Evolutionary conservation across 371 early-diverging fungal species (phyloP), one percentile per base, ranked within the genome.

Genomic region (Mortierella sp.): DNA sequence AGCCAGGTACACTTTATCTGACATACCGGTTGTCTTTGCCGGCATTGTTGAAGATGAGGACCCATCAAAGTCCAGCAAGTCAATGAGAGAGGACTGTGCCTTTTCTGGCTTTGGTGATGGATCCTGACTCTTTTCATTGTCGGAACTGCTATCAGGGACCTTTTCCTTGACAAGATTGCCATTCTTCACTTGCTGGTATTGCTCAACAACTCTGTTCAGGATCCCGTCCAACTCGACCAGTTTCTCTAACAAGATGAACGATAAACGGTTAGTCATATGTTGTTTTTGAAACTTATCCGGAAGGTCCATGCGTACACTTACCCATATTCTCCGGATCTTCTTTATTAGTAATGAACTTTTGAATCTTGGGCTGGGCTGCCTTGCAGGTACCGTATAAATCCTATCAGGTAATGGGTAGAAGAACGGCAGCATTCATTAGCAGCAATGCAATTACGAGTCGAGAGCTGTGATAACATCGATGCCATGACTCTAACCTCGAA

Each of bases 211-310:
- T 14, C 86, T 90, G 66, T 89, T 90, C 50, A 97, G 87, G 54
- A 91, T 74, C 70, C 93, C 92, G 58, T 93, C 92, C 55, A 96
- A 63, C 19, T 84, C 81, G 50, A 95, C 79, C 40, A 95, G 72
- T 51, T 58, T 57, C 21, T 60, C 69, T 63, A 55, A 24, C 28
- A 34, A 16, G 16, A 24, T 13, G 31, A n/a, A n/a, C n/a, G n/a
- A n/a, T n/a, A n/a, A n/a, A n/a, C n/a, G n/a, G 39, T 39, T 39
- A 39, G 39, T 39, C 39, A 39, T 10, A 39, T 8, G 39, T 14
- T 8, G 44, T 43, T 4, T 14, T n/a, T n/a, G 19, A 17, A 43
- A 43, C 10, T 34, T 10, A 10, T 34, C 34, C 10, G 34, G 34
- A 34, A 34, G 34, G n/a, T 16, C 14, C 19, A 25, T 17, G 4